These are phyloP conservation scores for Lathyrus aphaca DNA, from an alignment of 306 rosid species.

Conservation along the genomic window DNA sequence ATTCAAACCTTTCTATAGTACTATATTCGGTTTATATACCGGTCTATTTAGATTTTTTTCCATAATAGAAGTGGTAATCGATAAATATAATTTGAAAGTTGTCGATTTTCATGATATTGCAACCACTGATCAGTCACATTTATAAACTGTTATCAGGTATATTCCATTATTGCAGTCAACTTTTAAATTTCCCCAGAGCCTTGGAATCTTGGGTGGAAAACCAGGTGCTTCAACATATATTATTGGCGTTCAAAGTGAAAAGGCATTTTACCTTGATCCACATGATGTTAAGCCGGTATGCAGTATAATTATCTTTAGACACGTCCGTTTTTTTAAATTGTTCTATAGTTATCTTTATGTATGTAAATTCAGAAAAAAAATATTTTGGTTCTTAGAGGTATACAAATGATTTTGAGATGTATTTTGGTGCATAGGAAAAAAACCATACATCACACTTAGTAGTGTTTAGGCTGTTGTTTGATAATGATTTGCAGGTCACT, in stretches of 20 bases:
- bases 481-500: conserved; percentile 24
- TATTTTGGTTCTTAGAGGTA: background rate
- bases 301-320: background rate
- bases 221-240: conserved; percentile 93
- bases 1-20: background rate
- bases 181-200: conserved; percentile 89
- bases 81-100: conserved; percentile 18
- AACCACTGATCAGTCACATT: conserved; percentile 30
- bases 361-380: background rate
- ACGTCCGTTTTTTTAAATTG: background rate
- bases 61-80: background rate
- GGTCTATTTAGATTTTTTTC: conserved; percentile 11
- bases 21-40: conserved; percentile 12
- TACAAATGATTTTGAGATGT: conserved; percentile 19
- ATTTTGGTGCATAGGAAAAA: background rate
- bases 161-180: conserved; percentile 81
- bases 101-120: background rate
- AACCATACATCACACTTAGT: no score
- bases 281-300: conserved; percentile 83
- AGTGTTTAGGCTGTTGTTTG: no score
- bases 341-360: background rate
- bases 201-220: conserved; percentile 94
- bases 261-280: conserved; percentile 94
- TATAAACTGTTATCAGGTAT: conserved; percentile 62
- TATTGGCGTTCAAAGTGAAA: conserved; percentile 87